Conservation (phyloP, 192 early-diverging fungal species). For the Mortierella alpina region DNA sequence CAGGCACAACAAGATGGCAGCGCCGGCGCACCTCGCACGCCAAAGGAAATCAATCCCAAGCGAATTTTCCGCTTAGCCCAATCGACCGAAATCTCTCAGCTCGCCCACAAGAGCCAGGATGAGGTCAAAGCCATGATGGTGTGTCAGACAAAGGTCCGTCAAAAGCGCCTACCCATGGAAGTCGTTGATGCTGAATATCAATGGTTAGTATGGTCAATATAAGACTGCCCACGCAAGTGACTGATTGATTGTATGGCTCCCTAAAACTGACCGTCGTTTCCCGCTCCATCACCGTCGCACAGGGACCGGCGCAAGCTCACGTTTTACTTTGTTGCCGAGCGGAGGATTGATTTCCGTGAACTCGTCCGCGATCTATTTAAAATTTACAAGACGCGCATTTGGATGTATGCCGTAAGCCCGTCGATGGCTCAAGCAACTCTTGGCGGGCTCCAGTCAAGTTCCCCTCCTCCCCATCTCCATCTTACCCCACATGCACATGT, state of each 20-base stretch:
- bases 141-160: constrained; percentile 90
- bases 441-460: constrained; percentile 4
- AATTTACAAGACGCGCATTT: constrained; percentile 97
- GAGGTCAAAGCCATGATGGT: constrained; percentile 89
- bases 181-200: constrained; percentile 98
- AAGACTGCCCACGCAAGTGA: not conserved
- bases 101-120: constrained; percentile 87
- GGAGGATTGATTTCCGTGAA: constrained; percentile 96
- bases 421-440: constrained; percentile 4
- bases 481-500: too few species aligned
- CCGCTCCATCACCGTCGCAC: not conserved
- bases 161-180: constrained; percentile 93
- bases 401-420: constrained; percentile 78
- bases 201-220: constrained; percentile 68
- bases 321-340: constrained; percentile 95
- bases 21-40: constrained; percentile 68
- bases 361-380: constrained; percentile 96
- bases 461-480: constrained; percentile 9
- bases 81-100: constrained; percentile 80
- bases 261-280: not conserved
- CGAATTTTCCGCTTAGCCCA: constrained; percentile 88
- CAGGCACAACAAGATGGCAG: constrained; percentile 54
- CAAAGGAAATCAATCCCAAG: constrained; percentile 89
- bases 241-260: constrained; percentile 4
- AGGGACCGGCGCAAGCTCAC: constrained; percentile 96